Conservation (phyloP, 768 basidiomycete genomes). For the Rhizopogon sp. region DNA sequence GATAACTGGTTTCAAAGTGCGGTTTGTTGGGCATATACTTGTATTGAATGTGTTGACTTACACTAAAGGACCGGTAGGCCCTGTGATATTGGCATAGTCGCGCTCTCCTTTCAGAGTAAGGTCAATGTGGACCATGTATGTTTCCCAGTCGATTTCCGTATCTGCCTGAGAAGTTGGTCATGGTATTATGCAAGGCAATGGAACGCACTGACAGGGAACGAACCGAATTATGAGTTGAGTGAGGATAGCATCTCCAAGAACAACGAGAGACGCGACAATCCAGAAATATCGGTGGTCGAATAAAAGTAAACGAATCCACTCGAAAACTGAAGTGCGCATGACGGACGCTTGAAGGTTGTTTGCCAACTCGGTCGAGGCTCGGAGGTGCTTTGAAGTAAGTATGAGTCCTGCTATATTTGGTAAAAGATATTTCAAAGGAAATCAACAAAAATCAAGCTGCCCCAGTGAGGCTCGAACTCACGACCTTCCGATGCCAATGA, state of each 20-base stretch:
- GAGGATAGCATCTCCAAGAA: slow-evolving; percentile 72
- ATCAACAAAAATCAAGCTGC: slow-evolving; percentile 26
- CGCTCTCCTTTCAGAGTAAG: slow-evolving; percentile 77
- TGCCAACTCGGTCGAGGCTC: too few relatives aligned
- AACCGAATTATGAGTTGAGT: slow-evolving; percentile 77
- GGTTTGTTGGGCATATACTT: neutral
- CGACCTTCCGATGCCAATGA: slow-evolving; percentile 50
- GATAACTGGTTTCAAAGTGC: slow-evolving; percentile 58
- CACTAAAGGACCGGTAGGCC: slow-evolving; percentile 94
- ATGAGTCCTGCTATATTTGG: too few relatives aligned
- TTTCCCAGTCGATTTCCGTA: slow-evolving; percentile 98
- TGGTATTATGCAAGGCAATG: slow-evolving; percentile 5
- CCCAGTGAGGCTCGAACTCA: slow-evolving; percentile 67
- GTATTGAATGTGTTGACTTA: slow-evolving; percentile 30
- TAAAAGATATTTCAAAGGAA: too few relatives aligned
- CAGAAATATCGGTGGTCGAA: slow-evolving; percentile 61
- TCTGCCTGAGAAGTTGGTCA: slow-evolving; percentile 44
- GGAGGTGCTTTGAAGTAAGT: too few relatives aligned
- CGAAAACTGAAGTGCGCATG: neutral
- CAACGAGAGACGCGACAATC: slow-evolving; percentile 54
- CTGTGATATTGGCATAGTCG: slow-evolving; percentile 75
- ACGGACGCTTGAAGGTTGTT: too few relatives aligned
- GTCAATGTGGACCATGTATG: slow-evolving; percentile 88
- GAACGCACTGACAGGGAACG: slow-evolving; percentile 66
- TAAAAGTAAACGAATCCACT: slow-evolving; percentile 24